A percentile compares a stretch with the other conserved stretches of the same genome.
These are phyloP conservation scores for Diaporthe capsici DNA, from an alignment of 2,329 filamentous ascomycete species.

Conservation along the genomic window DNA sequence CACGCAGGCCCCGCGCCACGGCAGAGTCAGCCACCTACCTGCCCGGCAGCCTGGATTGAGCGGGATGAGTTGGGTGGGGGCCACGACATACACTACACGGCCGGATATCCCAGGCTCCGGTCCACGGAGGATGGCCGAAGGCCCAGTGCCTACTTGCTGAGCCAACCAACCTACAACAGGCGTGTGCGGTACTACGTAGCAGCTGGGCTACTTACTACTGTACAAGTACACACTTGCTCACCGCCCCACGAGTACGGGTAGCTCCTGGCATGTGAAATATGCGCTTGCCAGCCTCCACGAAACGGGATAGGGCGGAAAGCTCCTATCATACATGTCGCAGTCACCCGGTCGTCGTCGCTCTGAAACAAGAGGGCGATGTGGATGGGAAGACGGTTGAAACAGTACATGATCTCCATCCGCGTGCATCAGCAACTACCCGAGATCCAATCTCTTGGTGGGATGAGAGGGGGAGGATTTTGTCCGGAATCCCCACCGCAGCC, in stretches of 20 bases:
- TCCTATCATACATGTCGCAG: conserved; percentile 19
- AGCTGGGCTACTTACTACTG: not conserved
- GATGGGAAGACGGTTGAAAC: conserved; percentile 24
- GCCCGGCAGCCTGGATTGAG: not conserved
- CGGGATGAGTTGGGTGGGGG: conserved; percentile 1
- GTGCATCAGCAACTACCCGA: conserved; percentile 9
- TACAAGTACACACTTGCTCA: not conserved
- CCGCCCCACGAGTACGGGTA: not conserved
- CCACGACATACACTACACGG: not conserved
- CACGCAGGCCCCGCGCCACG: conserved; percentile 5
- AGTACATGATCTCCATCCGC: conserved; percentile 10
- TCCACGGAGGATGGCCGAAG: conserved; percentile 17
- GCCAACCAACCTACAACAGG: not conserved
- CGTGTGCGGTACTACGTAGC: not conserved
- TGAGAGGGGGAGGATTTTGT: not conserved
- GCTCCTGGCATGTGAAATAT: conserved; percentile 18
- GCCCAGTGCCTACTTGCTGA: not conserved
- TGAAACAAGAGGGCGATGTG: conserved; percentile 25
- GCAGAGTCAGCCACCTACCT: conserved; percentile 5
- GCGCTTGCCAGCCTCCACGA: not conserved
- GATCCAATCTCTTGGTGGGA: conserved; percentile 23
- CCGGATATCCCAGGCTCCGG: conserved; percentile 5
- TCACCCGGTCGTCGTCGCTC: not conserved
- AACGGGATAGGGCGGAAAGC: not conserved
- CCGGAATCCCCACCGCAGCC: conserved; percentile 4